Percentiles rank a stretch among this genome's conserved stretches.
phyloP scores from a whole-genome alignment of 2,329 filamentous ascomycete species.

The Exophiala dermatitidis region DNA sequence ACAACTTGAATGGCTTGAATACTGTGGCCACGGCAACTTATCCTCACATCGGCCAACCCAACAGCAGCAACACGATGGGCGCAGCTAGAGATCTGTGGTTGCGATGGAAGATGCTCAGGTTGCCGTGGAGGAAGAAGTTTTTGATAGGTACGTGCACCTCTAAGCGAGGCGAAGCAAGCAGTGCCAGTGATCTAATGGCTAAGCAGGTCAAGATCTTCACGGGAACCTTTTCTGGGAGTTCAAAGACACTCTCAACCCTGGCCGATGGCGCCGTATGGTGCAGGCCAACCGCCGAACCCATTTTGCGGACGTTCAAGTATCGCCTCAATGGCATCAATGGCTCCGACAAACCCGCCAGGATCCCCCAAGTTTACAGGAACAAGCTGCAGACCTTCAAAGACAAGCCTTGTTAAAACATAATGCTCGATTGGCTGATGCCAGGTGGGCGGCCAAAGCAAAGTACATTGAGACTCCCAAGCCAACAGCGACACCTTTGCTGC shows the following conservation, averaged over 20 bases:
- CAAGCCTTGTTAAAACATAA: slow-evolving; percentile 54
- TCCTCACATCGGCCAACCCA: slow-evolving; percentile 1
- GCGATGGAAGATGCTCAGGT: slow-evolving; percentile 54
- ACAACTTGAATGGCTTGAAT: too few relatives aligned
- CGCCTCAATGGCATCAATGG: slow-evolving; percentile 63
- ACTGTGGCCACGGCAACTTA: too few relatives aligned
- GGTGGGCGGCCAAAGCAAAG: slow-evolving; percentile 55
- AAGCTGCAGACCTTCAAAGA: slow-evolving; percentile 50
- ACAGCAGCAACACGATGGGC: slow-evolving; percentile 29
- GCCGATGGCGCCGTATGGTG: slow-evolving; percentile 53
- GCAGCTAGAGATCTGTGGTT: slow-evolving; percentile 48
- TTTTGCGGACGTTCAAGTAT: slow-evolving; percentile 54
- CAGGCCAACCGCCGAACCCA: slow-evolving; percentile 48
- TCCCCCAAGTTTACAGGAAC: slow-evolving; percentile 52
- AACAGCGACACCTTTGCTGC: slow-evolving; percentile 2
- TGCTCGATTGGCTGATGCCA: slow-evolving; percentile 52
- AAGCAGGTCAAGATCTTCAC: slow-evolving; percentile 51
- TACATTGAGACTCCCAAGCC: slow-evolving; percentile 51
- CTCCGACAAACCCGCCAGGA: slow-evolving; percentile 54
- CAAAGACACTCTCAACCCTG: slow-evolving; percentile 49
- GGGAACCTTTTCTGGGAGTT: slow-evolving; percentile 65
- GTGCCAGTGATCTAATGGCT: background rate
- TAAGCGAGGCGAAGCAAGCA: background rate
- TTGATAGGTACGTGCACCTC: slow-evolving; percentile 45
- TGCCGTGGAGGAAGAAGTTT: slow-evolving; percentile 56